Evolutionary conservation across 163 green algal genomes (phyloP).

Genomic region (Chloromonas sp.): DNA sequence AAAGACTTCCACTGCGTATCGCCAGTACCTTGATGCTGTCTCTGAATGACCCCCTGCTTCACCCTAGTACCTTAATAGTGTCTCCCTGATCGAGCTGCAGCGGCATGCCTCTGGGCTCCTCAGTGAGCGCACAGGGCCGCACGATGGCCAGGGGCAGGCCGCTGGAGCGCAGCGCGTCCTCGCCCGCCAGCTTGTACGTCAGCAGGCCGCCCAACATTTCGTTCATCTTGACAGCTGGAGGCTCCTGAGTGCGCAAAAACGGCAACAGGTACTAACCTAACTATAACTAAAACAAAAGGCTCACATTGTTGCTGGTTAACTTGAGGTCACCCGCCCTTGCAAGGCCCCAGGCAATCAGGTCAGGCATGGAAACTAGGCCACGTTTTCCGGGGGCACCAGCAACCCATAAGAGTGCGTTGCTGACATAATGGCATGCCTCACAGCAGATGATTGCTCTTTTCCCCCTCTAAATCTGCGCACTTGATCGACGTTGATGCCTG

Average conservation of each 20-base stretch:
- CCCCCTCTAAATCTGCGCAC: neutral
- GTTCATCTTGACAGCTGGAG: constrained; percentile 85
- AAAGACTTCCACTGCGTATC: neutral
- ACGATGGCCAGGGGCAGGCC: constrained; percentile 75
- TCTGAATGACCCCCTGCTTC: neutral
- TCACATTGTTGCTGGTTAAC: too few species aligned
- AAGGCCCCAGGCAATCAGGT: neutral
- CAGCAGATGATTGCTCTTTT: too few species aligned
- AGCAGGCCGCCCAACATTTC: constrained; percentile 83
- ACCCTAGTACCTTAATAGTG: constrained; percentile 56
- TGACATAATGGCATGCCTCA: too few species aligned
- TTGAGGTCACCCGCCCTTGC: neutral
- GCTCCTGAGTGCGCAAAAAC: constrained; percentile 42
- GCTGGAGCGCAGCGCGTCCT: constrained; percentile 70
- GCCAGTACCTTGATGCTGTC: neutral
- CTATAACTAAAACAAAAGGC: neutral
- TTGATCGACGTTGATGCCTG: constrained; percentile 69
- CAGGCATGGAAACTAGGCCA: neutral
- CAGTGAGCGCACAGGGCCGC: constrained; percentile 77
- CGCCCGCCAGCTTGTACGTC: constrained; percentile 77
- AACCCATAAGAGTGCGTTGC: neutral
- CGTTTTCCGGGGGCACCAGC: neutral
- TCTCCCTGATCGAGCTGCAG: constrained; percentile 84
- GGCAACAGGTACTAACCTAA: neutral
- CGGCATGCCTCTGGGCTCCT: constrained; percentile 72